Conservation (phyloP, 2,329 filamentous ascomycete genomes). For the Juglanconis juglandina region DNA sequence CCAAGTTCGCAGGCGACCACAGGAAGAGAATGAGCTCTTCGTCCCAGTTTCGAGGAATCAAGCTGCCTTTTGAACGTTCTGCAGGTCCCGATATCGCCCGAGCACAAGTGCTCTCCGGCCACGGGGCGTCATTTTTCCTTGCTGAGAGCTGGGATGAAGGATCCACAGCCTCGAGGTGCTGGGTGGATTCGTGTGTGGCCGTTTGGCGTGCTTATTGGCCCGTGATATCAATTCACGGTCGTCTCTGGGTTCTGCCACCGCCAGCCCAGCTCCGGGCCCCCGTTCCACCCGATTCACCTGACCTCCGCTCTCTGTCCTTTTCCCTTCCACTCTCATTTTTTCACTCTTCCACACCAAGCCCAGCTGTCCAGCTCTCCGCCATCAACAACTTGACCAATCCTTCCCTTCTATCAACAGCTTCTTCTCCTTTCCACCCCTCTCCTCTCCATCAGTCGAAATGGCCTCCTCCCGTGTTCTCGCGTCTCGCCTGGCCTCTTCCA, state of each 20-base stretch:
- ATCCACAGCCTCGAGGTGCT: conserved; percentile 24
- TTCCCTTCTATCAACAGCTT: conserved; percentile 37
- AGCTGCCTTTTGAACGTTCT: conserved; percentile 8
- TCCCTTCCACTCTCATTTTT: conserved; percentile 26
- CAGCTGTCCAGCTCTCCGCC: conserved; percentile 24
- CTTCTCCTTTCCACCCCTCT: conserved; percentile 38
- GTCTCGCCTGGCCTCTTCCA: conserved; percentile 72
- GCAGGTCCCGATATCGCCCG: conserved; percentile 19
- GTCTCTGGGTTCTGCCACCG: conserved; percentile 17
- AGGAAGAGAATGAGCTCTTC: background rate
- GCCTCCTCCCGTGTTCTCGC: conserved; percentile 73
- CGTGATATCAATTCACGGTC: conserved; percentile 26
- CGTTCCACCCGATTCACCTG: conserved; percentile 20
- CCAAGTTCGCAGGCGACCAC: conserved; percentile 1
- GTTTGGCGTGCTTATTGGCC: conserved; percentile 25
- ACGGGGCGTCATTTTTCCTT: conserved; percentile 22
- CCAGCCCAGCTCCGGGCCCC: conserved; percentile 20
- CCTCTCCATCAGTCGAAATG: conserved; percentile 65
- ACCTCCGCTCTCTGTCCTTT: conserved; percentile 25
- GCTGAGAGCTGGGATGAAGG: conserved; percentile 21
- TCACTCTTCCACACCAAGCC: conserved; percentile 21
- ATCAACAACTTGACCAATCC: conserved; percentile 24
- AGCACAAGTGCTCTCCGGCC: conserved; percentile 13
- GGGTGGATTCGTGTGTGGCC: conserved; percentile 21
- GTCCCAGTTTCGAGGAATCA: background rate